These are phyloP conservation scores for Mycosphaerelloides madeirae DNA, from an alignment of 2,329 filamentous ascomycete genomes.

Conservation along the genomic window DNA sequence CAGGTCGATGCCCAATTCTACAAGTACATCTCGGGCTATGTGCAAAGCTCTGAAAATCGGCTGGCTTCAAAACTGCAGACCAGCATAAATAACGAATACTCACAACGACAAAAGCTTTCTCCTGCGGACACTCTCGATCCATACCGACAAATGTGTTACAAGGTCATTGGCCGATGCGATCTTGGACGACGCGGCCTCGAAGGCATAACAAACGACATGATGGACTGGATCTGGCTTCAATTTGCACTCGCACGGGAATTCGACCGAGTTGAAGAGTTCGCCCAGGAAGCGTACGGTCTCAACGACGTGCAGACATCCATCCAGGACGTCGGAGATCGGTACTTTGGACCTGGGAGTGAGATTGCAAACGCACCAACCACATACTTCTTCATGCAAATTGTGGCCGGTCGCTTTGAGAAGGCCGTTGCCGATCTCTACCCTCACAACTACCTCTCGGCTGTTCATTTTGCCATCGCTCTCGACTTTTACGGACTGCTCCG, in stretches of 20 bases:
- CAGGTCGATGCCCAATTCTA: conserved; percentile 88
- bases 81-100: conserved; percentile 85
- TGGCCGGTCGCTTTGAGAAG: conserved; percentile 90
- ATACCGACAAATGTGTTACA: conserved; percentile 96
- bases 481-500: conserved; percentile 85
- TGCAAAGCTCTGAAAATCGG: conserved; percentile 68
- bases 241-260: conserved; percentile 60
- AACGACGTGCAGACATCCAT: conserved; percentile 73
- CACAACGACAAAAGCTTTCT: conserved; percentile 75
- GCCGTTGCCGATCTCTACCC: conserved; percentile 86
- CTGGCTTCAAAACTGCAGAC: conserved; percentile 76
- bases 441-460: conserved; percentile 86
- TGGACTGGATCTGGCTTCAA: conserved; percentile 65
- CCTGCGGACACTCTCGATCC: conserved; percentile 86
- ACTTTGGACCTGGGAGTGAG: conserved; percentile 81
- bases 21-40: conserved; percentile 80
- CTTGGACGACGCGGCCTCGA: conserved; percentile 54
- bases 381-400: conserved; percentile 86
- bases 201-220: conserved; percentile 54
- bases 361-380: conserved; percentile 77
- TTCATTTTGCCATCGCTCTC: conserved; percentile 88
- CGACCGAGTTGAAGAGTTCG: conserved; percentile 56
- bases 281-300: conserved; percentile 59
- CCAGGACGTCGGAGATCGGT: conserved; percentile 80
- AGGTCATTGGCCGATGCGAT: conserved; percentile 80